These are phyloP conservation scores for Russula abietina DNA, from an alignment of 768 basidiomycete species.

Conservation along the genomic window DNA sequence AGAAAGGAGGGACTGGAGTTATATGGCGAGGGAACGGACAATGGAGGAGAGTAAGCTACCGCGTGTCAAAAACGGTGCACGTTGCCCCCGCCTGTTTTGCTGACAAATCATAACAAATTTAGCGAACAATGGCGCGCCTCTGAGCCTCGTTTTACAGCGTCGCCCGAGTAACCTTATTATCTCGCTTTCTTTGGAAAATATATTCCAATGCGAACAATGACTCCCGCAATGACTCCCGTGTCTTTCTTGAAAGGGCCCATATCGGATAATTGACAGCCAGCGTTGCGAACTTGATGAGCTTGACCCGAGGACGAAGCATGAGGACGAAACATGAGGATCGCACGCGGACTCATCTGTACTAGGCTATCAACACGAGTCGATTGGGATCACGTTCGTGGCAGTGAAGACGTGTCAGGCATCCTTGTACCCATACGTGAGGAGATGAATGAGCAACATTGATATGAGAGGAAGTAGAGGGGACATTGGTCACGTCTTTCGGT, in stretches of 20 bases:
- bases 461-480: constrained; percentile 18
- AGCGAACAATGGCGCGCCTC: constrained; percentile 21
- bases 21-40: constrained; percentile 20
- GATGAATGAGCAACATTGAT: constrained; percentile 5
- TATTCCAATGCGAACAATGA: constrained; percentile 12
- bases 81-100: constrained; percentile 21
- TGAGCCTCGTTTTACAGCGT: constrained; percentile 24
- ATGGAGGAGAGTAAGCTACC: constrained; percentile 20
- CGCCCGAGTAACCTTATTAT: constrained; percentile 22
- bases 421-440: not conserved
- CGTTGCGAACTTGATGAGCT: not conserved
- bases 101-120: constrained; percentile 22
- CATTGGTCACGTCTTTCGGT: constrained; percentile 1
- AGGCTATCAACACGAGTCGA: constrained; percentile 1
- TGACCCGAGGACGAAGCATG: constrained; percentile 5
- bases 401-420: constrained; percentile 9
- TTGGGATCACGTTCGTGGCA: constrained; percentile 1
- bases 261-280: not conserved
- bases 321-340: constrained; percentile 17
- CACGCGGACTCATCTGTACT: constrained; percentile 5
- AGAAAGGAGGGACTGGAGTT: constrained; percentile 20
- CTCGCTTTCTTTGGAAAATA: not conserved
- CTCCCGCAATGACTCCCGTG: not conserved
- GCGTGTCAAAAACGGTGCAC: constrained; percentile 23
- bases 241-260: not conserved